Base-by-base conservation (phyloP, 2,329 filamentous ascomycete species). In the Diaporthe vexans region DNA sequence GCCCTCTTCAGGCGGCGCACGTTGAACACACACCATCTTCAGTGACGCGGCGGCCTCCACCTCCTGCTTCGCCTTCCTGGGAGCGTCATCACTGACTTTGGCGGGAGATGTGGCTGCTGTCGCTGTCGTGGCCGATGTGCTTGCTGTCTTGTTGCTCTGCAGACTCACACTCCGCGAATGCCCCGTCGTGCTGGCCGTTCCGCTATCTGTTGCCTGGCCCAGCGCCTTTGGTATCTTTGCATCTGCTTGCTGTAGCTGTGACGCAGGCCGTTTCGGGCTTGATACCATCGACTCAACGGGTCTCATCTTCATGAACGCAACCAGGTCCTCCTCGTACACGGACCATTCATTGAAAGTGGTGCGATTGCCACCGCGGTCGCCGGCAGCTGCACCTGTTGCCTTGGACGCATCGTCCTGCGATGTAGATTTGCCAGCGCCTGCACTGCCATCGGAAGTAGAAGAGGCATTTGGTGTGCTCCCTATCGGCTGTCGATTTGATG, bases 1-100 rank as follows among this genome's bases (percentile, higher is more conserved):
- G 6, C 21, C n/a, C 33, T 57, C 73, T 8, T 61, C 63, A 4
- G 21, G 40, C 21, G 7, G n/a, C 26, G 56, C 48, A 8, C 73
- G 71, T 51, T 70, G 75, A n/a, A 76, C 68, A 48, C 75, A 76
- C 19, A 76, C 67, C 43, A 76, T 54, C 24, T 76, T 76, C n/a
- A 76, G 46, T 26, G 75, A 76, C n/a, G 72, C 75, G 11, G 72
- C 68, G 24, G 74, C 74, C 57, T 74, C 74, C 24, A 75, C 29
- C 33, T 74, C 73, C n/a, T 70, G 56, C 48, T 24, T 70, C 40
- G 37, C 26, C 40, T 51, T 65, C 3, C n/a, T 46, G 9, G 71
- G 19, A 48, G 48, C 7, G 46, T 56, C 33, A n/a, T 67, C 37
- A 6, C 43, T 59, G 15, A 17, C 17, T 6, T 43, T 69, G 5